Base-by-base conservation (phyloP, 495 filamentous ascomycete species). In the Achaetomiella virescens region DNA sequence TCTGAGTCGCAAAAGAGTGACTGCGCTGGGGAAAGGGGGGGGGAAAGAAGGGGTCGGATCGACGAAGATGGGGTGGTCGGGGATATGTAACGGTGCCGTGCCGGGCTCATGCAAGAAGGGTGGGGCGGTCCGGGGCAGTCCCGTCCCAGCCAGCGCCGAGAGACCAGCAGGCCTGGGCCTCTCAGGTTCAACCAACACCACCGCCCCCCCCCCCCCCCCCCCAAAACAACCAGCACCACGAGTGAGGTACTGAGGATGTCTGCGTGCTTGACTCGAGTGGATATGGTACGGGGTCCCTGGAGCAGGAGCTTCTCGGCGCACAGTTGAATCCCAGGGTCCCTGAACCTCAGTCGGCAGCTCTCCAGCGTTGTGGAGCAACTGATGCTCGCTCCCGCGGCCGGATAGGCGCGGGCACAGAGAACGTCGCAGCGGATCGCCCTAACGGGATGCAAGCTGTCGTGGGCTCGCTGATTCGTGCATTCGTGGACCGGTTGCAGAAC, bases 1-100 rank as follows among this genome's bases (percentile, higher is more conserved):
- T 60, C 53, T 49, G 46, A 58, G 63, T 64, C 62, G 59, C 56
- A 66, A 70, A 70, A 29, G 65, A 69, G 58, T 63, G 70, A 71
- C 65, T 66, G 65, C 51, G 59, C 58, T 59, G 60, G 61, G 58
- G 60, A 47, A 60, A 52, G 56, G 47, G 56, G 56, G 54, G 59
- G 61, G n/a, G n/a, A n/a, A 55, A 65, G 44, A 58, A 47, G 47
- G 54, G 50, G 56, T 36, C 37, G 63, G 53, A 58, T 45, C 56
- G 52, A 49, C 51, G 57, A 54, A 41, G 61, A 63, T 48, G 60
- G 65, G 63, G 59, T 52, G 47, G 18, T 51, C 20, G 50, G 54
- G 56, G 54, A 61, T 62, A 62, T 66, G 61, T 66, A 65, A 58
- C 54, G 60, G 53, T 40, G 54, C 44, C 33, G 40, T 22, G 4